Conservation (phyloP, 352 stramenopile genomes). For the Phytophthora pisi region DNA sequence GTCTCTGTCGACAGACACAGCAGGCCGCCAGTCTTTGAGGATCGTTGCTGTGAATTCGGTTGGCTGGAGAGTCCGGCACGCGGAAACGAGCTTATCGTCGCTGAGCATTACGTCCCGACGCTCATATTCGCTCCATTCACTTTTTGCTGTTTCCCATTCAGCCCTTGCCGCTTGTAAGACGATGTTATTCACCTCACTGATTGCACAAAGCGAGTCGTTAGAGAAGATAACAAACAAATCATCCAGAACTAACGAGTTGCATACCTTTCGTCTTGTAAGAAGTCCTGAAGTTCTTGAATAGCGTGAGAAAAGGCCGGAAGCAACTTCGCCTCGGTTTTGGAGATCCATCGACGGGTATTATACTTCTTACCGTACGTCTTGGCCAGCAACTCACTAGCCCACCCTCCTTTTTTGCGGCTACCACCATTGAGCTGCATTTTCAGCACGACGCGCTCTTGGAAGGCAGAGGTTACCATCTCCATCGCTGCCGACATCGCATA, state of each 20-base stretch:
- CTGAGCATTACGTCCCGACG: slow-evolving; percentile 37
- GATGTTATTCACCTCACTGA: slow-evolving; percentile 43
- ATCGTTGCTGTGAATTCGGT: slow-evolving; percentile 30
- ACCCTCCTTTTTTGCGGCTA: slow-evolving; percentile 39
- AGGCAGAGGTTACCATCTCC: slow-evolving; percentile 47
- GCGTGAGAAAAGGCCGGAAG: slow-evolving; percentile 70
- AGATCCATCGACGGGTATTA: slow-evolving; percentile 62
- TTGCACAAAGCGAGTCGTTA: not conserved
- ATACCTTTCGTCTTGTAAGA: slow-evolving; percentile 60
- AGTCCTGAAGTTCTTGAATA: slow-evolving; percentile 67
- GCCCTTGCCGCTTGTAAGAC: slow-evolving; percentile 23
- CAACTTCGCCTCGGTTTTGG: slow-evolving; percentile 60
- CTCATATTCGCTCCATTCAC: slow-evolving; percentile 21
- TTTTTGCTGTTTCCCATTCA: slow-evolving; percentile 27
- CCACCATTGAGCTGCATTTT: slow-evolving; percentile 66
- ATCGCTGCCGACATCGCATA: slow-evolving; percentile 43
- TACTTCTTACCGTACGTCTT: slow-evolving; percentile 65
- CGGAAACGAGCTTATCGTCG: slow-evolving; percentile 39
- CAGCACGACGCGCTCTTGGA: slow-evolving; percentile 67
- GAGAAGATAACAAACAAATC: not conserved
- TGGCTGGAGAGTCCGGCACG: slow-evolving; percentile 36
- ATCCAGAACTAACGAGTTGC: not conserved
- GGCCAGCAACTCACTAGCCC: slow-evolving; percentile 58
- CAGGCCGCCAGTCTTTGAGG: slow-evolving; percentile 41
- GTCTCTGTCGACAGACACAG: slow-evolving; percentile 27